Conservation (phyloP, 805 yeast genomes). For the Candida pini region DNA sequence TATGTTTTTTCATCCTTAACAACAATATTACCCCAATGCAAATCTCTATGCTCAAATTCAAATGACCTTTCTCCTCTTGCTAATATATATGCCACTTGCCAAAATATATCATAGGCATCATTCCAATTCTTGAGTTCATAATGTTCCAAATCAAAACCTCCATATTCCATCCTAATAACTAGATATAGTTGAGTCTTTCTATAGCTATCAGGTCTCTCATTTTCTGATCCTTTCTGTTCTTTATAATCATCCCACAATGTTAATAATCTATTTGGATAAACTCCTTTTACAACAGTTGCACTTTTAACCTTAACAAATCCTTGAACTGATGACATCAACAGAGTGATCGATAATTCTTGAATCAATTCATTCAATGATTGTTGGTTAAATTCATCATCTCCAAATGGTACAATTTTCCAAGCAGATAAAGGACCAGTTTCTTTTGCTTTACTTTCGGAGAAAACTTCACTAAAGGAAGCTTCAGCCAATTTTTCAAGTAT, state of each 20-base stretch:
- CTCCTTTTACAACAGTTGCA: conserved; percentile 42
- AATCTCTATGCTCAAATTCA: conserved; percentile 66
- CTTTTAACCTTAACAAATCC: conserved; percentile 43
- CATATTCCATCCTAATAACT: conserved; percentile 34
- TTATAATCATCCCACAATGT: conserved; percentile 40
- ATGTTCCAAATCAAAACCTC: conserved; percentile 40
- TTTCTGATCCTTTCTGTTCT: conserved; percentile 11
- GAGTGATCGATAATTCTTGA: conserved; percentile 42
- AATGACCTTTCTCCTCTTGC: conserved; percentile 45
- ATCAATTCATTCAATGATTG: conserved; percentile 35
- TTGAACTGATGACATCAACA: conserved; percentile 31
- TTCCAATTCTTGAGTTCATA: conserved; percentile 35
- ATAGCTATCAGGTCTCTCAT: conserved; percentile 35
- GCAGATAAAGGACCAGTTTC: conserved; percentile 28
- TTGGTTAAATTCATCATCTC: conserved; percentile 36
- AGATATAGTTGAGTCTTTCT: conserved; percentile 30
- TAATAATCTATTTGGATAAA: conserved; percentile 35
- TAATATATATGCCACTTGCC: conserved; percentile 45
- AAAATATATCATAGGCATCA: conserved; percentile 40
- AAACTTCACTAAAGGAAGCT: conserved; percentile 43
- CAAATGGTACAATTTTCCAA: conserved; percentile 50
- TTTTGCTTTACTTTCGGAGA: conserved; percentile 22
- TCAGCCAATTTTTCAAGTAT: conserved; percentile 37
- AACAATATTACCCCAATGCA: conserved; percentile 61
- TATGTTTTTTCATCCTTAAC: conserved; percentile 19